Conservation (phyloP, 352 stramenopile genomes). For the Pilasporangium apinafurcum region DNA sequence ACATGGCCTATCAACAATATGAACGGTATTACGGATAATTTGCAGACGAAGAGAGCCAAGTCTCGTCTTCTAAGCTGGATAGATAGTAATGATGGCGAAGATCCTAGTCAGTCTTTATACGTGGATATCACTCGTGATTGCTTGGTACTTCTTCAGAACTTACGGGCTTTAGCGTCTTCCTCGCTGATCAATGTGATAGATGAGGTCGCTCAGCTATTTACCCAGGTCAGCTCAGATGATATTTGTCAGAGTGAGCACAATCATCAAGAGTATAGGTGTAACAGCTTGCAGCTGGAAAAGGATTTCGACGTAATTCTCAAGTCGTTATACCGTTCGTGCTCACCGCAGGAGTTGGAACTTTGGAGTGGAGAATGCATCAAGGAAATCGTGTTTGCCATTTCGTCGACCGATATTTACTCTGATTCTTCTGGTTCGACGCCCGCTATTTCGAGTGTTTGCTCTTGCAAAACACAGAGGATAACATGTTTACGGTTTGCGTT, state of each 20-base stretch:
- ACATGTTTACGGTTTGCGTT: slow-evolving; percentile 51
- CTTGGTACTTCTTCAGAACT: slow-evolving; percentile 40
- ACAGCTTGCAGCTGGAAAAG: neutral
- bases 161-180: slow-evolving; percentile 24
- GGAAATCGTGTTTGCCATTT: slow-evolving; percentile 39
- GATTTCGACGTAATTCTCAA: slow-evolving; percentile 1
- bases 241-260: neutral
- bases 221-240: neutral
- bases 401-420: too few relatives aligned
- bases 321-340: slow-evolving; percentile 1
- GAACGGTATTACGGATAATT: too few relatives aligned
- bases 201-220: slow-evolving; percentile 9
- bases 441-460: too few relatives aligned
- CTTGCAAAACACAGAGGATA: slow-evolving; percentile 7
- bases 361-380: slow-evolving; percentile 62
- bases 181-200: slow-evolving; percentile 4
- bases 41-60: too few relatives aligned
- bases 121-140: slow-evolving; percentile 25
- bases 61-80: neutral
- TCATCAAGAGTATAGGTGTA: too few relatives aligned
- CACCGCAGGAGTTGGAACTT: slow-evolving; percentile 13
- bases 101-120: neutral
- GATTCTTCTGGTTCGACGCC: too few relatives aligned
- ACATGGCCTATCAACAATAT: neutral
- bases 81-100: neutral